Conservation (phyloP, 306 rosid genomes). For the Cicer judaicum region DNA sequence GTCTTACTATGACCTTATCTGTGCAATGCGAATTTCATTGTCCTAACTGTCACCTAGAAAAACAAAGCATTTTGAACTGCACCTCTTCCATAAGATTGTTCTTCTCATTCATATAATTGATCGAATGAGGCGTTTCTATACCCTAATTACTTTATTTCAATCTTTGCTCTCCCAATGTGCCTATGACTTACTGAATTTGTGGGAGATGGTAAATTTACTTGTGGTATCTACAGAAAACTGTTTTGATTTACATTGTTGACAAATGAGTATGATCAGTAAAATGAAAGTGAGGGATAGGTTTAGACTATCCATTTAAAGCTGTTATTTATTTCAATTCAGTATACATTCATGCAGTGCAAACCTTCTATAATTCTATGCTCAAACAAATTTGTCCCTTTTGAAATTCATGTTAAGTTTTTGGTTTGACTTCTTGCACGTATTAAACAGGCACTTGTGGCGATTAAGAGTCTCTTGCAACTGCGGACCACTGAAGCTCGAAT, state of each 20-base stretch:
- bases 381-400: constrained; percentile 3
- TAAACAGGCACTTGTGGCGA: constrained; percentile 71
- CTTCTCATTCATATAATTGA: neutral
- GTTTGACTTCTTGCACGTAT: constrained; percentile 36
- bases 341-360: neutral
- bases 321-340: constrained; percentile 8
- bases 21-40: constrained; percentile 17
- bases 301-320: neutral
- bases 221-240: constrained; percentile 6
- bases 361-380: constrained; percentile 22
- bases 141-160: neutral
- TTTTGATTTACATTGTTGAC: neutral
- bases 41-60: constrained; percentile 1
- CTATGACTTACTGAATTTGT: constrained; percentile 1
- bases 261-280: neutral
- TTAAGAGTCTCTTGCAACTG: constrained; percentile 75
- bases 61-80: constrained; percentile 31
- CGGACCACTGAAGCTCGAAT: constrained; percentile 65
- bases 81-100: constrained; percentile 14
- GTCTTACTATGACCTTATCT: constrained; percentile 8
- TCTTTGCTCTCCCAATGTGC: constrained; percentile 22
- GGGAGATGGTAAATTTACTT: neutral
- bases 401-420: constrained; percentile 31
- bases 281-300: constrained; percentile 16
- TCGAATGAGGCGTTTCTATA: neutral